Evolutionary conservation across 1,139 yeast species (phyloP).

Genomic region (Lodderomyces jiufengensis): DNA sequence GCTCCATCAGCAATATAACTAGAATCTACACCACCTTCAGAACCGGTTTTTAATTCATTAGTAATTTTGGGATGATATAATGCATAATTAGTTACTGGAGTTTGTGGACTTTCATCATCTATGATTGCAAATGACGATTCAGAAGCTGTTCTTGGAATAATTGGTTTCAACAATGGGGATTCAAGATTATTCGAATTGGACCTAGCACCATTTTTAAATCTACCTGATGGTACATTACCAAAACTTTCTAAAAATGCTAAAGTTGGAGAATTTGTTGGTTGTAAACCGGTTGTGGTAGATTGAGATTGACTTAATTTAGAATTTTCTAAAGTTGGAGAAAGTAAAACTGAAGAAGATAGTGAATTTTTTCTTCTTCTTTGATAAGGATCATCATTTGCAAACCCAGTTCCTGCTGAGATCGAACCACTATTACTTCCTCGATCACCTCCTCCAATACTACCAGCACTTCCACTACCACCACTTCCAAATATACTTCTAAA

Average conservation of each 20-base stretch:
- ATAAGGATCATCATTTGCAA: constrained; percentile 4
- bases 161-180: constrained; percentile 50
- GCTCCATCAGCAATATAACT: constrained; percentile 28
- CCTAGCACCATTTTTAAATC: constrained; percentile 13
- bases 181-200: constrained; percentile 40
- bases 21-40: neutral
- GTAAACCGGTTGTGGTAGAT: constrained; percentile 3
- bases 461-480: constrained; percentile 1
- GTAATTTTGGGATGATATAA: constrained; percentile 63
- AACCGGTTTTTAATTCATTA: constrained; percentile 43
- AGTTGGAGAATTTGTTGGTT: constrained; percentile 11
- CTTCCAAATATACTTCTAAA: constrained; percentile 30
- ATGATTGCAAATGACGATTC: constrained; percentile 54
- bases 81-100: constrained; percentile 46
- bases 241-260: constrained; percentile 13
- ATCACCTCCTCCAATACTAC: neutral
- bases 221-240: constrained; percentile 11
- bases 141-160: constrained; percentile 46
- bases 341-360: constrained; percentile 45
- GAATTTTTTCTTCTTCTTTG: constrained; percentile 34
- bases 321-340: constrained; percentile 44
- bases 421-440: constrained; percentile 11
- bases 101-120: constrained; percentile 39
- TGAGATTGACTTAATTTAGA: constrained; percentile 16
- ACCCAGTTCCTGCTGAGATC: constrained; percentile 1